Percentiles rank a stretch among this genome's conserved stretches.
Conservation (phyloP, 305 asterid species). For the Fraxinus latifolia region DNA sequence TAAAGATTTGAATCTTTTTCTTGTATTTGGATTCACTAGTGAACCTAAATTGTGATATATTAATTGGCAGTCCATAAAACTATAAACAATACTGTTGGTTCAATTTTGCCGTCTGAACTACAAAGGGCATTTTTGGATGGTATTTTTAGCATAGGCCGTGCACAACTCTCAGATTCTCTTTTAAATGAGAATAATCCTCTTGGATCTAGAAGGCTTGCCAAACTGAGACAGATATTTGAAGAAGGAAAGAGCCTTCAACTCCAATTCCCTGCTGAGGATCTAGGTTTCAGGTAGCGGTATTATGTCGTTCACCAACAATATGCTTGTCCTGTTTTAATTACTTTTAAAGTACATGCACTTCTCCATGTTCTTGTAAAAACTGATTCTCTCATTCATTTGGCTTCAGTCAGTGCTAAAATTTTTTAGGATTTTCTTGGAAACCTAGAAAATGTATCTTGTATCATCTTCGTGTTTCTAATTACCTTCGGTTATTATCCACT, state of each 20-base stretch:
- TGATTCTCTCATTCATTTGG: not conserved
- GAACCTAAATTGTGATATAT: slow-evolving; percentile 8
- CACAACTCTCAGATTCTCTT: slow-evolving; percentile 70
- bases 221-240: slow-evolving; percentile 60
- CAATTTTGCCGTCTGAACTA: slow-evolving; percentile 59
- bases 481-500: not conserved
- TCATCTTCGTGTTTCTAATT: not conserved
- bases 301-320: not conserved
- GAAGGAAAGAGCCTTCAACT: slow-evolving; percentile 97
- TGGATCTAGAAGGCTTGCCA: slow-evolving; percentile 82
- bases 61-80: slow-evolving; percentile 66
- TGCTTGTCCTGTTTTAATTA: not conserved
- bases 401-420: not conserved
- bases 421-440: not conserved
- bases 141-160: slow-evolving; percentile 77
- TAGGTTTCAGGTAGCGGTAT: slow-evolving; percentile 70
- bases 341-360: not conserved
- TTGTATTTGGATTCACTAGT: slow-evolving; percentile 1
- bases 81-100: slow-evolving; percentile 54
- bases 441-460: not conserved
- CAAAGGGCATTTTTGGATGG: slow-evolving; percentile 70
- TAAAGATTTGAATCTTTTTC: slow-evolving; percentile 3
- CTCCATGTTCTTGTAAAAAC: not conserved
- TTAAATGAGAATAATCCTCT: slow-evolving; percentile 77
- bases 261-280: slow-evolving; percentile 95